phyloP scores from a whole-genome alignment of 2,329 filamentous ascomycete species.

The Curvularia sp. region DNA sequence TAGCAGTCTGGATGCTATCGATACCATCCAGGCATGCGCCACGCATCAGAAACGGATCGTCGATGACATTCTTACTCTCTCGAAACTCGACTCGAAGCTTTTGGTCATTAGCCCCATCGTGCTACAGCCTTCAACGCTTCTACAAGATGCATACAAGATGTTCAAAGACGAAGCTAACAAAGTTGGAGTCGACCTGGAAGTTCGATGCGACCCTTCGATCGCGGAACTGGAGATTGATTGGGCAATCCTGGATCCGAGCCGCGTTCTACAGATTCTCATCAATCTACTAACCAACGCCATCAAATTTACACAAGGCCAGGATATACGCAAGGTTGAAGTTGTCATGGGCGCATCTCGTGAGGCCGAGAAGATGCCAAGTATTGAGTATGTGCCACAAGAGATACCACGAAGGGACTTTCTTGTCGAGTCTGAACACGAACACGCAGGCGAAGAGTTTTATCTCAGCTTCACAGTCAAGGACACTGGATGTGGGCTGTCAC shows the following conservation, averaged over 20 bases:
- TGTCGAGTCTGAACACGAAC: slow-evolving; percentile 4
- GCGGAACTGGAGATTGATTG: slow-evolving; percentile 20
- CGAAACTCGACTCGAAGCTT: slow-evolving; percentile 34
- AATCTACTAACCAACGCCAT: slow-evolving; percentile 45
- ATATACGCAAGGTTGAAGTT: slow-evolving; percentile 12
- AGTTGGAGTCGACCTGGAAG: slow-evolving; percentile 17
- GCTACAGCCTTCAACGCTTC: slow-evolving; percentile 23
- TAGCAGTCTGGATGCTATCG: slow-evolving; percentile 26
- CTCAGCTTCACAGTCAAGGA: slow-evolving; percentile 18
- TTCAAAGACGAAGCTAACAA: slow-evolving; percentile 32
- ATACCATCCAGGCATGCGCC: slow-evolving; percentile 39
- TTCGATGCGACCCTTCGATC: slow-evolving; percentile 22
- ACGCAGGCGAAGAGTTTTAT: slow-evolving; percentile 18
- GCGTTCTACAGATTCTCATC: slow-evolving; percentile 37
- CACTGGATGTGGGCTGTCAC: slow-evolving; percentile 16
- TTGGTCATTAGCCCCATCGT: slow-evolving; percentile 29
- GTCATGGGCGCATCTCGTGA: slow-evolving; percentile 16
- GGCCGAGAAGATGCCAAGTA: neutral
- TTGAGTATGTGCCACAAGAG: slow-evolving; percentile 18
- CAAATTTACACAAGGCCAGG: slow-evolving; percentile 37
- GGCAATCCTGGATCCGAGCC: slow-evolving; percentile 24
- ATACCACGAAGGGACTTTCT: slow-evolving; percentile 8
- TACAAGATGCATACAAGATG: slow-evolving; percentile 33
- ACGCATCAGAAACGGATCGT: slow-evolving; percentile 43
- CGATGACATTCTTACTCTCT: slow-evolving; percentile 33